Evolutionary conservation across 164 flowering plant genomes (phyloP), one percentile per base, ranked within the genome.

Genomic region (Vitis rotundifolia): DNA sequence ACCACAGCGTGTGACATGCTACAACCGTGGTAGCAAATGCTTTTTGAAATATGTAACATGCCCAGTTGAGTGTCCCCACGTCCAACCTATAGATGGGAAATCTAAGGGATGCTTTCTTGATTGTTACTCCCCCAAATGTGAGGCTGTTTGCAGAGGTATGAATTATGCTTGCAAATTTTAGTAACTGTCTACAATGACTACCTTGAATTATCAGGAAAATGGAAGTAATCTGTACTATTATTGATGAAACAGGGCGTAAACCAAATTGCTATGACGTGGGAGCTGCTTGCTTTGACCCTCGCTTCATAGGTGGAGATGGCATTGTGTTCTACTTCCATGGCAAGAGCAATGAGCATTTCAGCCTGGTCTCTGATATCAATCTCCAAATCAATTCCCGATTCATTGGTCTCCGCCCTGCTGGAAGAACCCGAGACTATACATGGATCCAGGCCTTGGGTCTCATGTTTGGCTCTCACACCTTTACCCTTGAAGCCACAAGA

Each of bases 381-480:
- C 44, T 31, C 44, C 44, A 31, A 31, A 31, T 31, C 44, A 31
- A 31, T 6, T 4, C 44, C 44, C 44, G 7, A 0, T 31, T 31
- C 44, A 31, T 31, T 6, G 44, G 44, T 31, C 44, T 31, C 68
- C 71, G 80, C 31, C 84, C 83, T 0, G 53, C 73, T 11, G 81
- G 83, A 29, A 73, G 83, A 71, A 51, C 76, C n/a, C 44, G 87
- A 49, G 87, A 84, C 70, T 81, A 70, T 66, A 81, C 85, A 55
- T 84, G 87, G 87, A 81, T 81, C 61, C 87, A 84, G 71, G 83
- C 81, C 14, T 70, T 84, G 18, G 87, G 83, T 1, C 15, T 84
- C 70, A 72, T 81, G 75, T 79, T 76, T 15, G 79, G 55, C 26
- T 48, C 76, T 59, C 81, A 79, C 75, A 61, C 66, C 29, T 77